Evolutionary conservation across 148 eudicot genomes (phyloP).

Genomic region (Rhododendron mucronatum): DNA sequence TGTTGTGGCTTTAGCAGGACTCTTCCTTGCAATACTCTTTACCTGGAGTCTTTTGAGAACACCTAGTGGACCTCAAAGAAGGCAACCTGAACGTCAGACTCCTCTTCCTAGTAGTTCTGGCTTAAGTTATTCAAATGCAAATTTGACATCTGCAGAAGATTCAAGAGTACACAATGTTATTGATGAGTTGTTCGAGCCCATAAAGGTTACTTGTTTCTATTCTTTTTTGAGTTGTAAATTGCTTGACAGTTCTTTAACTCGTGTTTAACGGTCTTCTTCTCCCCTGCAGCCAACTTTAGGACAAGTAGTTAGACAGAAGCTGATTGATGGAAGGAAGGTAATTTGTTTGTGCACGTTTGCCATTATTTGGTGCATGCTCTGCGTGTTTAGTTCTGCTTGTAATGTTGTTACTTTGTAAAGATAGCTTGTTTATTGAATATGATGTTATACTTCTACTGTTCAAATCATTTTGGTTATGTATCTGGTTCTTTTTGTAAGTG

Average conservation of each 20-base stretch:
- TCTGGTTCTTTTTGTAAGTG: not conserved
- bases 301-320: constrained; percentile 81
- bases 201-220: constrained; percentile 44
- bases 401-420: not conserved
- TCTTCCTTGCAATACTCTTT: constrained; percentile 79
- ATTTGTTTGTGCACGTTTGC: not conserved
- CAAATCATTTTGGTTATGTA: not conserved
- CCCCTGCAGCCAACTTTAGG: constrained; percentile 76
- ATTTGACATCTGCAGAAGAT: constrained; percentile 48
- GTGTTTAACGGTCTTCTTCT: not conserved
- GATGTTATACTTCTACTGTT: not conserved
- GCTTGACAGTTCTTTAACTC: not conserved
- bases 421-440: not conserved
- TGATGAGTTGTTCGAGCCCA: constrained; percentile 93
- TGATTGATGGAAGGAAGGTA: constrained; percentile 98
- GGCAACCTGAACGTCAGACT: constrained; percentile 66
- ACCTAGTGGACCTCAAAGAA: constrained; percentile 59
- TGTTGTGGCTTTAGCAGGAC: constrained; percentile 81
- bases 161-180: constrained; percentile 63
- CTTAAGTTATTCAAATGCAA: constrained; percentile 34
- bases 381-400: not conserved
- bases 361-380: not conserved
- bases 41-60: constrained; percentile 76
- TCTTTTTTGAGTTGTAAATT: not conserved
- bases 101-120: constrained; percentile 59